phyloP scores from a whole-genome alignment of 192 early-diverging fungal genomes.

The Coemansia sp. region DNA sequence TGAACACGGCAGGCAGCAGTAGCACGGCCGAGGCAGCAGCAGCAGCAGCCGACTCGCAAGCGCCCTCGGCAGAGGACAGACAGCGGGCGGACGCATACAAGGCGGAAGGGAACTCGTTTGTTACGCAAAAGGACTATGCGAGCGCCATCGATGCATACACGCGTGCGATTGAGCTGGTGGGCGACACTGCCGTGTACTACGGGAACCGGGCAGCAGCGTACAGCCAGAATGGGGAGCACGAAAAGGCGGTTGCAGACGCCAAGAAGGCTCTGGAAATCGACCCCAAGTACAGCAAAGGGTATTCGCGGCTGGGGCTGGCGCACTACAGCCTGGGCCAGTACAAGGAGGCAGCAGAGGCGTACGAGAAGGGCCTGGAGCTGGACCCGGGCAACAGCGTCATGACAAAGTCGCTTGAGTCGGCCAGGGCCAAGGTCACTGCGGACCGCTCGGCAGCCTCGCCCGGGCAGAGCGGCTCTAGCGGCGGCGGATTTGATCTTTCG shows the following conservation, averaged over 20 bases:
- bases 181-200: conserved; percentile 90
- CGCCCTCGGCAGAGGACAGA: conserved; percentile 62
- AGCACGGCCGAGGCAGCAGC: not conserved
- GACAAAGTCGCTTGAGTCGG: conserved; percentile 69
- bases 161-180: conserved; percentile 83
- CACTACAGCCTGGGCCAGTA: conserved; percentile 84
- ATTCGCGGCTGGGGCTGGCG: conserved; percentile 91
- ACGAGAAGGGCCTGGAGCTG: conserved; percentile 82
- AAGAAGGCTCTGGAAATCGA: conserved; percentile 80
- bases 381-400: conserved; percentile 82
- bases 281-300: conserved; percentile 88
- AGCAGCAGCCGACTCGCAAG: conserved; percentile 1
- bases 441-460: conserved; percentile 5
- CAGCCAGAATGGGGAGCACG: conserved; percentile 83
- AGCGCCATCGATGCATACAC: conserved; percentile 88
- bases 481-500: conserved; percentile 74
- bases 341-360: conserved; percentile 82
- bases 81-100: conserved; percentile 88
- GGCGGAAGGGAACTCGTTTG: conserved; percentile 76
- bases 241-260: conserved; percentile 85
- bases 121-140: conserved; percentile 77
- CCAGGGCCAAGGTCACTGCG: conserved; percentile 57
- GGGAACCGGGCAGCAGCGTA: conserved; percentile 97
- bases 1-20: conserved; percentile 23
- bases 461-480: conserved; percentile 54